A percentile compares a stretch with the other conserved stretches of the same genome.
phyloP scores from a whole-genome alignment of 176 grass and related monocot species.

The Hyparrhenia diplandra region DNA sequence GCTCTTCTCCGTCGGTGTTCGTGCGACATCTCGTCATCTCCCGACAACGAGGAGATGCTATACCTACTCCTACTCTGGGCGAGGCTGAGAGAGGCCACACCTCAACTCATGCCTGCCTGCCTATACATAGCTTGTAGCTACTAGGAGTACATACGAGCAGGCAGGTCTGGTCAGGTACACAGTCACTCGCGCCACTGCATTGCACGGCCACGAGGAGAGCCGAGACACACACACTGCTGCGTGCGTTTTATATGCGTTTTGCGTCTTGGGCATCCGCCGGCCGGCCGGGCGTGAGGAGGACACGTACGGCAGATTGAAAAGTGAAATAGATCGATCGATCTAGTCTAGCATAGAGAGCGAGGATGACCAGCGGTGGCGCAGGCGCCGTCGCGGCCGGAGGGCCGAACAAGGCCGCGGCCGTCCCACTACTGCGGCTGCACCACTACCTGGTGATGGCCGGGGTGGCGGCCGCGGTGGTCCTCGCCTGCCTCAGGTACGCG shows the following conservation, averaged over 20 bases:
- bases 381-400: neutral
- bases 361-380: neutral
- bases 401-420: neutral
- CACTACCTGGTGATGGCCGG: slow-evolving; percentile 39
- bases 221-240: too few relatives aligned
- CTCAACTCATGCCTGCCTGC: neutral
- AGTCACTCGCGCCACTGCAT: neutral
- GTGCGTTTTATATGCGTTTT: neutral
- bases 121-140: neutral
- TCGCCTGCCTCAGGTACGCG: slow-evolving; percentile 39
- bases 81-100: neutral
- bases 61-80: neutral
- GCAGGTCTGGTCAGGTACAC: neutral
- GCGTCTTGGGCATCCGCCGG: neutral
- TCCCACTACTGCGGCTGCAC: slow-evolving; percentile 27
- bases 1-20: neutral
- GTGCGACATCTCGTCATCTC: neutral
- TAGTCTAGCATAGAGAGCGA: too few relatives aligned
- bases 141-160: neutral
- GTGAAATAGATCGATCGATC: too few relatives aligned
- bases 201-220: too few relatives aligned
- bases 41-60: neutral
- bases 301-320: too few relatives aligned
- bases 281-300: neutral
- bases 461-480: neutral